phyloP scores from a whole-genome alignment of 2,329 filamentous ascomycete genomes.

The Byssothecium circinans region DNA sequence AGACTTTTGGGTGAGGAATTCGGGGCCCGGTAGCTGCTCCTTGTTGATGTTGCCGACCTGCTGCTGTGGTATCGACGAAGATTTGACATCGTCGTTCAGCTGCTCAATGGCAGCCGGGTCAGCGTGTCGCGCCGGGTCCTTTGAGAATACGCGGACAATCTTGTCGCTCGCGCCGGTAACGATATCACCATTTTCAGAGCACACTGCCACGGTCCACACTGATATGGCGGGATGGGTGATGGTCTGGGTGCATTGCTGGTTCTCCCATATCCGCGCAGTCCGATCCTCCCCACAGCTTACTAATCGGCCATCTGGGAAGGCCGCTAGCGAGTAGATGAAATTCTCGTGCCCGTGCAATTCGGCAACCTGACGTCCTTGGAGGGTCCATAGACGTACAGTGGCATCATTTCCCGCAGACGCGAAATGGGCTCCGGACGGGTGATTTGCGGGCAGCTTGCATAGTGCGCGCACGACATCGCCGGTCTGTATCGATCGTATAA shows the following conservation, averaged over 20 bases:
- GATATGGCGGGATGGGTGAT: constrained; percentile 97
- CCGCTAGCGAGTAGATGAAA: constrained; percentile 86
- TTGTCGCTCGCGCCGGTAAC: constrained; percentile 92
- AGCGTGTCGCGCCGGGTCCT: constrained; percentile 69
- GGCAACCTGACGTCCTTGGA: constrained; percentile 74
- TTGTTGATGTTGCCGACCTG: constrained; percentile 79
- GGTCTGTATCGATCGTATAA: constrained; percentile 66
- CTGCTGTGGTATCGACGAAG: constrained; percentile 84
- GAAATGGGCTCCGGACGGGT: constrained; percentile 85
- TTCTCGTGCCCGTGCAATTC: constrained; percentile 87
- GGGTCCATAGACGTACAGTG: constrained; percentile 81
- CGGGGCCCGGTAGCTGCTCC: constrained; percentile 84
- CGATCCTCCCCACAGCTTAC: constrained; percentile 92
- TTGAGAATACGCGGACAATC: constrained; percentile 80
- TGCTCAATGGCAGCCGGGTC: constrained; percentile 66
- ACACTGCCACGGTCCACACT: constrained; percentile 90
- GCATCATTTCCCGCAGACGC: constrained; percentile 94
- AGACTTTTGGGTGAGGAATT: constrained; percentile 77
- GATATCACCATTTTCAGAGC: constrained; percentile 81
- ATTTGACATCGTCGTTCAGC: constrained; percentile 81
- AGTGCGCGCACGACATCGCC: constrained; percentile 86
- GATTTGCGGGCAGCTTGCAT: constrained; percentile 72
- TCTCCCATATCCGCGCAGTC: constrained; percentile 88
- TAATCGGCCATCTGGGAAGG: constrained; percentile 79
- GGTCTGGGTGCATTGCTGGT: constrained; percentile 81